Base-by-base conservation (phyloP, 2,329 filamentous ascomycete species). In the Aspergillus carbonarius region DNA sequence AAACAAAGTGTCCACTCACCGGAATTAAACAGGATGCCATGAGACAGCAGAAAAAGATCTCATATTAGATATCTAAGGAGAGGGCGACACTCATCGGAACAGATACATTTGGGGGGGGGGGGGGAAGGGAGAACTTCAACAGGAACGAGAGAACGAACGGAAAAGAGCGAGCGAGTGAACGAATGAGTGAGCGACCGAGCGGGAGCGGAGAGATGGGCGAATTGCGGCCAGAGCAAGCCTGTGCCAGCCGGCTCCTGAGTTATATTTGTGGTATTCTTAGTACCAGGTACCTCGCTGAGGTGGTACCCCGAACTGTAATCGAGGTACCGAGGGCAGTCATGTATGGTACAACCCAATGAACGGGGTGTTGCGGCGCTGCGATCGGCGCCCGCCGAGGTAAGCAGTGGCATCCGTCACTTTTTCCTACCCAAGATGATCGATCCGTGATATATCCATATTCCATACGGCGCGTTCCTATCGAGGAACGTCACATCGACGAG, bases 171-270 rank as follows among this genome's bases (percentile, higher is more conserved):
- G 50, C 57, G 57, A 32, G 69, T 65, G 64, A 60, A 53, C 49
- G 20, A 53, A 40, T 23, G 51, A 60, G 58, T 61, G 62, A 64
- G 63, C 65, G 61, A 63, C 62, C 66, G 64, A 67, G 64, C 65
- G 66, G 66, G 62, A 64, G 61, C 61, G 57, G 47, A 59, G 55
- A 54, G 58, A 47, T 52, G 60, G 50, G 48, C 46, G 46, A 23
- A 51, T 30, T 23, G 48, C 53, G 42, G 40, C 17, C 40, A 50
- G 44, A 25, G 47, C 34, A 51, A 54, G 60, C 47, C 50, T 54
- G 52, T 37, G 52, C 49, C 42, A 37, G 30, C 55, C 55, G 40
- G 56, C 44, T 52, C 30, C 47, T 60, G 40, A 44, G 55, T 49
- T 58, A 49, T 32, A 32, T 32, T 18, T 20, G 17, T 18, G 18